Conservation (phyloP, 805 yeast genomes). For the Sungouiozyma intestinalis region DNA sequence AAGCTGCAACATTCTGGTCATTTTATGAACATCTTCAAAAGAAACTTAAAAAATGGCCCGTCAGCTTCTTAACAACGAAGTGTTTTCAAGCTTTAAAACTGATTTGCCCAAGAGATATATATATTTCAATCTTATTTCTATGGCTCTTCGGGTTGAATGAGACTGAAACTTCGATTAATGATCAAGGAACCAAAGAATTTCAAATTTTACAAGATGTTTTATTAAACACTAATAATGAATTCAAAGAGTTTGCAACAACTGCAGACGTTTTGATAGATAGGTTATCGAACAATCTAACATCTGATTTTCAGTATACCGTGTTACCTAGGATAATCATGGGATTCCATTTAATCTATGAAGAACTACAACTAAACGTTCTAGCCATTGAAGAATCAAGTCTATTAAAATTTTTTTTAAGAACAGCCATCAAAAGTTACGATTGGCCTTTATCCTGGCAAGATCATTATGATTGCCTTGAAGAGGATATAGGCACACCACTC, state of each 20-base stretch:
- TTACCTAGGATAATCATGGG: constrained; percentile 55
- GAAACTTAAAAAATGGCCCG: neutral
- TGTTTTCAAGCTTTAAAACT: constrained; percentile 16
- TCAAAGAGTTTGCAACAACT: too few relatives aligned
- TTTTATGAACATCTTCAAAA: neutral
- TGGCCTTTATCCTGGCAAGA: constrained; percentile 61
- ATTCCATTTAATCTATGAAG: constrained; percentile 72
- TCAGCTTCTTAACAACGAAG: constrained; percentile 3
- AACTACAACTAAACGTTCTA: constrained; percentile 47
- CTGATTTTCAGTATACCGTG: neutral
- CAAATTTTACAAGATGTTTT: constrained; percentile 3
- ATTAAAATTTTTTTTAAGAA: constrained; percentile 48
- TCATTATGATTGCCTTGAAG: constrained; percentile 34
- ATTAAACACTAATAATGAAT: neutral
- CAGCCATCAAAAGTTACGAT: constrained; percentile 55
- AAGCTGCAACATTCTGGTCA: neutral
- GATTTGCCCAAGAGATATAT: constrained; percentile 11
- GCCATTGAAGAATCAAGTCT: constrained; percentile 28
- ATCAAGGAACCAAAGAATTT: constrained; percentile 1
- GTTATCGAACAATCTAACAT: too few relatives aligned
- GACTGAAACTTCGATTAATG: neutral
- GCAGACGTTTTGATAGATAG: neutral
- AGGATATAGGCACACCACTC: neutral
- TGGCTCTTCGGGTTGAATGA: constrained; percentile 17
- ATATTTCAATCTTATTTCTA: constrained; percentile 10